Evolutionary conservation across 2,329 filamentous ascomycete genomes (phyloP), one percentile per base, ranked within the genome.

Genomic region (Monascus ruber): DNA sequence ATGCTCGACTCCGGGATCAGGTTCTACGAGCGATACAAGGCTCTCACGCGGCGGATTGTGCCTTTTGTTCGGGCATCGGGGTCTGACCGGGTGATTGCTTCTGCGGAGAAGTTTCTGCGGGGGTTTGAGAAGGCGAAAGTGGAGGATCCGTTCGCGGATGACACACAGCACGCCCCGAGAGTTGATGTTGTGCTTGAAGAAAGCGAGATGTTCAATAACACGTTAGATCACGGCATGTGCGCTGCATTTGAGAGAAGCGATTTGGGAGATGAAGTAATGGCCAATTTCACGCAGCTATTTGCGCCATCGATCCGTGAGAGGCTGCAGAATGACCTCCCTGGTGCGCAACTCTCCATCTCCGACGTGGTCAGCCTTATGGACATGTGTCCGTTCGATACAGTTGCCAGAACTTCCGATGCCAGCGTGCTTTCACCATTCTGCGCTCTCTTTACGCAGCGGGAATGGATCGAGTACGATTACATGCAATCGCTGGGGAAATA

Each of bases 401-500:
- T 94, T n/a, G 77, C 81, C 6, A 33, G 40, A 5, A 69, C 75
- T 5, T 54, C 62, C 0, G 63, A 71, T 2, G 73, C 66, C 4
- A 70, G 62, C 11, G 56, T 55, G 4, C 58, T 81, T 6, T 86
- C 85, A 0, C 65, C 69, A 0, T 93, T 94, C 63, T 95, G 88
- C 61, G 56, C 58, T 9, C 68, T 94, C 25, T 94, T 94, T 64
- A 79, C 75, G 0, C 57, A 70, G 9, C 59, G 72, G 1, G 86
- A 94, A 60, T 94, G 85, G 84, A 64, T 67, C 29, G 65, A 74
- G 42, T 94, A 93, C 62, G 80, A 87, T 60, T 94, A 94, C 66
- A 81, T 79, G 58, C 74, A 85, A 57, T 76, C 81, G 0, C 64
- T 95, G 6, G 78, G 78, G 47, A 94, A 94, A 57, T 94, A 81